These are phyloP conservation scores for Cryptococcus maquisensis DNA, from an alignment of 1,284 basidiomycete species.

Conservation along the genomic window DNA sequence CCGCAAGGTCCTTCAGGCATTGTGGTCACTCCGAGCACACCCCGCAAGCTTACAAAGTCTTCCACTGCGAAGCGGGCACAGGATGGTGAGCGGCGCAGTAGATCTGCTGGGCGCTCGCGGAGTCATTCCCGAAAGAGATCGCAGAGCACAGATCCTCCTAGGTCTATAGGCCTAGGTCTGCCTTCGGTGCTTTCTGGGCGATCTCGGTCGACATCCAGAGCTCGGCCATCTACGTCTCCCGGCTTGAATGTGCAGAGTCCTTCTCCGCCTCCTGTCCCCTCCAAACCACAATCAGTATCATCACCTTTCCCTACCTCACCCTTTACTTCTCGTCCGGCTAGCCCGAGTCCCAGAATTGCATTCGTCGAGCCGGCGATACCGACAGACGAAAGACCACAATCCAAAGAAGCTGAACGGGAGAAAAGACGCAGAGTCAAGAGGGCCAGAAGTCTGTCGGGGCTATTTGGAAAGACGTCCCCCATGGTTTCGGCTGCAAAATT, in stretches of 20 bases:
- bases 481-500: neutral
- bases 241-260: slow-evolving; percentile 5
- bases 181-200: slow-evolving; percentile 16
- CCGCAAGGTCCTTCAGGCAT: slow-evolving; percentile 23
- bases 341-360: slow-evolving; percentile 31
- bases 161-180: slow-evolving; percentile 37
- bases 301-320: slow-evolving; percentile 18
- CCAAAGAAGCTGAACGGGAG: slow-evolving; percentile 7
- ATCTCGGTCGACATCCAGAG: slow-evolving; percentile 1
- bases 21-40: slow-evolving; percentile 41
- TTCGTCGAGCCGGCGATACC: slow-evolving; percentile 26
- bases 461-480: slow-evolving; percentile 25
- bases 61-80: slow-evolving; percentile 1
- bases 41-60: slow-evolving; percentile 16
- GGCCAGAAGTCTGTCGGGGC: slow-evolving; percentile 37
- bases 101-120: slow-evolving; percentile 13
- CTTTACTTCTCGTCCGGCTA: slow-evolving; percentile 27
- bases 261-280: slow-evolving; percentile 24
- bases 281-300: slow-evolving; percentile 33
- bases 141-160: slow-evolving; percentile 21
- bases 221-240: slow-evolving; percentile 1
- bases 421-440: slow-evolving; percentile 21
- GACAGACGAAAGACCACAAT: neutral
- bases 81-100: slow-evolving; percentile 6
- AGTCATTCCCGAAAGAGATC: slow-evolving; percentile 4